Conservation (phyloP, 768 basidiomycete species). For the Phaffia tasmanica region DNA sequence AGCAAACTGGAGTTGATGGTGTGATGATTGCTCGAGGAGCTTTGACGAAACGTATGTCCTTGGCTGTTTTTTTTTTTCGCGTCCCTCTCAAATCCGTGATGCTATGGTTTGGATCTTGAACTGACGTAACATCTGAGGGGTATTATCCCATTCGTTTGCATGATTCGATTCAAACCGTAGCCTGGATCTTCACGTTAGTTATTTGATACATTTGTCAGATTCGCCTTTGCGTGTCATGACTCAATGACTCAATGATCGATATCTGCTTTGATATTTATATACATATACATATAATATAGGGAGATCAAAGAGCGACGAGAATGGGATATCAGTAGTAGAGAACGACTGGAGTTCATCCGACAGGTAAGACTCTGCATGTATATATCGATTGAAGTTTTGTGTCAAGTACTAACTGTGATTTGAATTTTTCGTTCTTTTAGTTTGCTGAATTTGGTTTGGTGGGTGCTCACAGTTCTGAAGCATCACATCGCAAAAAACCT, state of each 20-base stretch:
- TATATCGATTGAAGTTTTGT: not conserved
- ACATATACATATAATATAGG: too few species aligned
- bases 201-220: too few species aligned
- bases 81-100: too few species aligned
- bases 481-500: too few species aligned
- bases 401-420: not conserved
- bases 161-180: too few species aligned
- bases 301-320: constrained; percentile 85
- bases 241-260: not conserved
- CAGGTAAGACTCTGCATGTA: constrained; percentile 44
- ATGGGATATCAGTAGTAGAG: constrained; percentile 82
- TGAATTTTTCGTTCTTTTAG: not conserved
- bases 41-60: constrained; percentile 60
- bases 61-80: constrained; percentile 13
- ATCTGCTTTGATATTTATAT: constrained; percentile 54
- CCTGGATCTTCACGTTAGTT: too few species aligned
- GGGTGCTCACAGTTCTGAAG: not conserved
- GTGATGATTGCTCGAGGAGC: constrained; percentile 93
- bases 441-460: constrained; percentile 20
- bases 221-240: too few species aligned
- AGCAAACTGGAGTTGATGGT: constrained; percentile 77
- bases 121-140: not conserved
- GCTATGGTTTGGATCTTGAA: too few species aligned
- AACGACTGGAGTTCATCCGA: constrained; percentile 66
- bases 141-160: too few species aligned